A percentile compares a stretch with the other conserved stretches of the same genome.
Evolutionary conservation across 2,329 filamentous ascomycete genomes (phyloP).

Genomic region (Trichophyton benhamiae): DNA sequence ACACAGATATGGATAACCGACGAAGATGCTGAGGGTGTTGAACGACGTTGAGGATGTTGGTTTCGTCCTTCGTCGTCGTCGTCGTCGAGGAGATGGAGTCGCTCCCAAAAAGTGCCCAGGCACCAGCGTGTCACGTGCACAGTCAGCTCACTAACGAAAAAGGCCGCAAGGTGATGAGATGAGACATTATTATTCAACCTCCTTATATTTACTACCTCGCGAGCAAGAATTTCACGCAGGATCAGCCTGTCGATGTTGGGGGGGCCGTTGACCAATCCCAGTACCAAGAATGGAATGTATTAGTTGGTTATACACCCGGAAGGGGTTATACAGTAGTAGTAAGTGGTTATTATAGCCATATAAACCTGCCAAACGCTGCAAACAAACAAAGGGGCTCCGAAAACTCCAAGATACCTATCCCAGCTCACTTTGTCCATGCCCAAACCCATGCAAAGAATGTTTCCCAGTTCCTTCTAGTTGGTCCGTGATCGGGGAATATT

Average conservation of each 20-base stretch:
- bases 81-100: no score
- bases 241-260: neutral
- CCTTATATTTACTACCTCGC: no score
- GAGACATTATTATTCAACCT: no score
- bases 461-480: conserved; percentile 22
- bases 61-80: no score
- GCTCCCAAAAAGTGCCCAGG: neutral
- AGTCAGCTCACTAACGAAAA: neutral
- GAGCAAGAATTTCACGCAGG: neutral
- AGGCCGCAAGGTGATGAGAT: no score
- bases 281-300: neutral
- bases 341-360: neutral
- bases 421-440: conserved; percentile 28
- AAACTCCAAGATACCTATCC: neutral
- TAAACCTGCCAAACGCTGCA: neutral
- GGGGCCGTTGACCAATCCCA: neutral
- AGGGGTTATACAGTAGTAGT: no score
- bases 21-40: no score
- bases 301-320: neutral
- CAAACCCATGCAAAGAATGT: conserved; percentile 26
- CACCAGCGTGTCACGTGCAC: neutral
- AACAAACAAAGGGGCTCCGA: neutral
- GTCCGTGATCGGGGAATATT: conserved; percentile 25
- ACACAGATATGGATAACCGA: no score
- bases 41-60: no score